These are phyloP conservation scores for Pulveroboletus sp. DNA, from an alignment of 768 basidiomycete genomes.

Conservation along the genomic window DNA sequence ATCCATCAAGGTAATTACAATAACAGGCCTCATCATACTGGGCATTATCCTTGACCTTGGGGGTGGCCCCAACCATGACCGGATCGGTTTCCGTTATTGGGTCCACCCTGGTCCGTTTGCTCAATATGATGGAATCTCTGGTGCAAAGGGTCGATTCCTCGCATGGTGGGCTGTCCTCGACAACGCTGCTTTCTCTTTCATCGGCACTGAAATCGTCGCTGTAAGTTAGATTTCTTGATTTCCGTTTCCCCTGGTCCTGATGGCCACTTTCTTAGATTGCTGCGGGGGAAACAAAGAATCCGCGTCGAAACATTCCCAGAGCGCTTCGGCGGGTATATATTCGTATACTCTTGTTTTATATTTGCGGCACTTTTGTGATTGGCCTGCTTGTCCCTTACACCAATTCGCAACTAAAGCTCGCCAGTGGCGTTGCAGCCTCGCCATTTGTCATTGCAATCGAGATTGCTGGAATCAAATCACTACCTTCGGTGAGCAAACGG, in stretches of 20 bases:
- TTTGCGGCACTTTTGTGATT: constrained; percentile 66
- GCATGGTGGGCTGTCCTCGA: constrained; percentile 69
- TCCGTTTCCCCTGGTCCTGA: not conserved
- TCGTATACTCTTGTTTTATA: constrained; percentile 81
- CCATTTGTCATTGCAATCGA: constrained; percentile 91
- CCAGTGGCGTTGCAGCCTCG: constrained; percentile 58
- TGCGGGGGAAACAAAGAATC: constrained; percentile 89
- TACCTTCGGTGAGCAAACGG: constrained; percentile 79
- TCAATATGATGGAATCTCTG: constrained; percentile 60
- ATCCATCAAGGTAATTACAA: constrained; percentile 87
- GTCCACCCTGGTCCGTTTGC: constrained; percentile 85
- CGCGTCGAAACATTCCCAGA: constrained; percentile 60
- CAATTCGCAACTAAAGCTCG: constrained; percentile 47
- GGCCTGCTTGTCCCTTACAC: no score
- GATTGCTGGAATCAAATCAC: constrained; percentile 77
- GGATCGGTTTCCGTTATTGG: constrained; percentile 65
- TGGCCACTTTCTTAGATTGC: constrained; percentile 52
- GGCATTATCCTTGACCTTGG: no score
- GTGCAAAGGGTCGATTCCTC: constrained; percentile 72
- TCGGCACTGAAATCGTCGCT: constrained; percentile 95
- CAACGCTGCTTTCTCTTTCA: constrained; percentile 89
- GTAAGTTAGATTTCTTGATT: constrained; percentile 40
- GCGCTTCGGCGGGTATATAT: constrained; percentile 59
- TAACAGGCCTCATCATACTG: no score
- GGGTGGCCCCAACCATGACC: constrained; percentile 77